Percentiles rank a stretch among this genome's conserved stretches.
Evolutionary conservation across 139 green algal genomes (phyloP).

Genomic region (Ettlia oleoabundans): DNA sequence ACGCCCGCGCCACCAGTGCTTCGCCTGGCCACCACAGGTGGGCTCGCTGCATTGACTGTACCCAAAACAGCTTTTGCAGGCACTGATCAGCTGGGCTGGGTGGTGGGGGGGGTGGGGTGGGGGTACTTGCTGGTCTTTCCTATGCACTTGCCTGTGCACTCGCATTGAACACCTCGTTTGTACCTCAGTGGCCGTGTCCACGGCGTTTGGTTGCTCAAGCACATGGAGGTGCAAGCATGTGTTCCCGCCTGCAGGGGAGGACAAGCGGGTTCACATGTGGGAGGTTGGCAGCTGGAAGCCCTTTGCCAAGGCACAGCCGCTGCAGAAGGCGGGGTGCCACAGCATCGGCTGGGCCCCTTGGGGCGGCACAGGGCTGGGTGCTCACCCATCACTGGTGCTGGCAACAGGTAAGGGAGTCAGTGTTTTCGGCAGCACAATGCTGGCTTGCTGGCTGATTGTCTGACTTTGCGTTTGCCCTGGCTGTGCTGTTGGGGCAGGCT

Average conservation of each 20-base stretch:
- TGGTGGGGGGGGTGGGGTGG: too few relatives aligned
- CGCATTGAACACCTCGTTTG: too few relatives aligned
- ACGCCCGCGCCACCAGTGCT: constrained; percentile 27
- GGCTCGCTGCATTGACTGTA: too few relatives aligned
- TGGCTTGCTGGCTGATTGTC: neutral
- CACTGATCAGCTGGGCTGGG: too few relatives aligned
- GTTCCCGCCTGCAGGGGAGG: constrained; percentile 35
- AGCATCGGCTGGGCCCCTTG: constrained; percentile 41
- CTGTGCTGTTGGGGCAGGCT: neutral
- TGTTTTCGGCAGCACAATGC: neutral
- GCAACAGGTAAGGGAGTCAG: constrained; percentile 48
- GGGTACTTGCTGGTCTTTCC: too few relatives aligned
- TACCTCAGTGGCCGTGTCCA: too few relatives aligned
- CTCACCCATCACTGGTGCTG: constrained; percentile 47
- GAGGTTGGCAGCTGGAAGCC: constrained; percentile 50
- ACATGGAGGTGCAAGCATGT: too few relatives aligned
- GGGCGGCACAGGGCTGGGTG: constrained; percentile 36
- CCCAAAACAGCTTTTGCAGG: too few relatives aligned
- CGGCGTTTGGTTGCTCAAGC: too few relatives aligned
- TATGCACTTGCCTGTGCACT: too few relatives aligned
- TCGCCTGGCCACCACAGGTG: constrained; percentile 40
- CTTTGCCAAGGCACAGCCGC: constrained; percentile 42
- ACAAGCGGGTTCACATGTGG: constrained; percentile 56
- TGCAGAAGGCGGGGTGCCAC: constrained; percentile 51
- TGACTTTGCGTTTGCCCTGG: neutral